Percentiles rank a stretch among this genome's conserved stretches.
These are phyloP conservation scores for Cardamine resedifolia DNA, from an alignment of 345 rosid genomes.

Conservation along the genomic window DNA sequence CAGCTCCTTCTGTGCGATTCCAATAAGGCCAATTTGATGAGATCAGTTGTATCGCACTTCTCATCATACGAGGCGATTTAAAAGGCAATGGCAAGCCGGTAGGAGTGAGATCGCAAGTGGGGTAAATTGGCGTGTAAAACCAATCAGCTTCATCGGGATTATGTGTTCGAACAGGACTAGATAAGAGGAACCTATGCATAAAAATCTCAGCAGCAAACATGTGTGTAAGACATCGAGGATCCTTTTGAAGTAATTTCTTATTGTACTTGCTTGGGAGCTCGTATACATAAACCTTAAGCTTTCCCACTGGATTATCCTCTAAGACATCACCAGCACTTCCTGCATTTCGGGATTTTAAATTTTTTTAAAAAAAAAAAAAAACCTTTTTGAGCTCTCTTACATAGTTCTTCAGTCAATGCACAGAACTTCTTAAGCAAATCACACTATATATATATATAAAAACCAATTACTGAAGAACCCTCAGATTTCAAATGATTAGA, in stretches of 20 bases:
- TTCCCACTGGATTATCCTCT: conserved; percentile 95
- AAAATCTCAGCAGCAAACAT: conserved; percentile 98
- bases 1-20: conserved; percentile 93
- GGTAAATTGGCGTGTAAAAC: conserved; percentile 88
- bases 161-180: conserved; percentile 85
- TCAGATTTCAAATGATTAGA: not conserved
- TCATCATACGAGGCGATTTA: conserved; percentile 92
- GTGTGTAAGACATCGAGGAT: conserved; percentile 89
- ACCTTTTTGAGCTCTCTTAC: not conserved
- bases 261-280: conserved; percentile 96
- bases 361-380: not conserved
- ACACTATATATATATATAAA: not conserved
- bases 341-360: conserved; percentile 35
- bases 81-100: conserved; percentile 92
- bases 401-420: not conserved
- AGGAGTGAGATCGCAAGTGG: conserved; percentile 97
- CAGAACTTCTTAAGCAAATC: not conserved
- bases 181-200: conserved; percentile 87
- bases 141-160: conserved; percentile 95
- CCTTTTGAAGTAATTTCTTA: conserved; percentile 87
- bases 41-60: conserved; percentile 84
- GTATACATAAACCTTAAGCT: conserved; percentile 78
- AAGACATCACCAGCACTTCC: conserved; percentile 98
- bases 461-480: not conserved
- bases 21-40: conserved; percentile 89